These are phyloP conservation scores for Acanthamoeba triangularis DNA, from an alignment of 208 protist species.

Conservation along the genomic window DNA sequence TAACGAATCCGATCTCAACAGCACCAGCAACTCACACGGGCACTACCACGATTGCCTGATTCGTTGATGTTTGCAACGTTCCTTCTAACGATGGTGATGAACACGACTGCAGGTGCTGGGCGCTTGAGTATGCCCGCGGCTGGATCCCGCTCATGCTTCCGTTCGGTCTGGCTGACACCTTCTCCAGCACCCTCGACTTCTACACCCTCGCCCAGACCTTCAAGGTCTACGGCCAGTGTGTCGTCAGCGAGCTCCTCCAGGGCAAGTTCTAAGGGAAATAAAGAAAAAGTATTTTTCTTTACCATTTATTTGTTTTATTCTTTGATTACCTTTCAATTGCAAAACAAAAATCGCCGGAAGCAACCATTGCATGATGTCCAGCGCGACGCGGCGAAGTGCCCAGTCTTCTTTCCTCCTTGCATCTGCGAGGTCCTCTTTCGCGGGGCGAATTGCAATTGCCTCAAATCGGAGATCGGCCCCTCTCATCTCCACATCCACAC, in stretches of 20 bases:
- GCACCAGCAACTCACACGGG: too few species aligned
- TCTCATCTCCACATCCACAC: too few species aligned
- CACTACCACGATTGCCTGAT: neutral
- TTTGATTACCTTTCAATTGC: neutral
- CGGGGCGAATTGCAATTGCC: neutral
- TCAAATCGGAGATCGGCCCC: too few species aligned
- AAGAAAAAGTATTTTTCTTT: neutral
- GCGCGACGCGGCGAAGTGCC: neutral
- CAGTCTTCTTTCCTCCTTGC: neutral
- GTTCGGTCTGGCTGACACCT: constrained; percentile 81
- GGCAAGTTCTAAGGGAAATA: constrained; percentile 65
- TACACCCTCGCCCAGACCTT: constrained; percentile 77
- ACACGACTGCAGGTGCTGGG: constrained; percentile 74
- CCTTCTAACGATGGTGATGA: neutral
- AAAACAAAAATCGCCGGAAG: neutral
- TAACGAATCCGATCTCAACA: too few species aligned
- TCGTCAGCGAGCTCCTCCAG: constrained; percentile 76
- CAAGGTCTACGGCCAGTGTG: constrained; percentile 63
- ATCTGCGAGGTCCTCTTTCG: neutral
- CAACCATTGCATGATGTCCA: neutral
- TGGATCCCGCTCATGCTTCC: constrained; percentile 82
- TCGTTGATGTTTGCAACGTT: neutral
- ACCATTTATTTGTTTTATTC: neutral
- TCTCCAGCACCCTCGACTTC: constrained; percentile 80
- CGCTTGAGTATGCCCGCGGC: constrained; percentile 83